A percentile compares a stretch with the other conserved stretches of the same genome.
Evolutionary conservation across 345 rosid genomes (phyloP).

Genomic region (Linum lewisii): DNA sequence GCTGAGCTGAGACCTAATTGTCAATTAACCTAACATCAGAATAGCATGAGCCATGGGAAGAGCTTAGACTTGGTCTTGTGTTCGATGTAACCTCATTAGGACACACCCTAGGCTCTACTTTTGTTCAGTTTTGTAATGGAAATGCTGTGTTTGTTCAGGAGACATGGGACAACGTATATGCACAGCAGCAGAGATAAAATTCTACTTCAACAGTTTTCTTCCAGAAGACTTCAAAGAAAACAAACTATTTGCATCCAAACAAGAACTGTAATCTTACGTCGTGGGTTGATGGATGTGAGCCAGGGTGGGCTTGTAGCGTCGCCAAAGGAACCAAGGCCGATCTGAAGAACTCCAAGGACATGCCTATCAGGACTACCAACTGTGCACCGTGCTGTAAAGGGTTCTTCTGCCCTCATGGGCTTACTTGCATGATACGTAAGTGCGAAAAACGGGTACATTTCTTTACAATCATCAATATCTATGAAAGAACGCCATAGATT

Average conservation of each 20-base stretch:
- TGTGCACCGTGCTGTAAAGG: constrained; percentile 81
- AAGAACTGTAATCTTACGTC: constrained; percentile 79
- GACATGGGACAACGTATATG: constrained; percentile 63
- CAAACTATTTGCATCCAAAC: constrained; percentile 62
- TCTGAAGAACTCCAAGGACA: constrained; percentile 40
- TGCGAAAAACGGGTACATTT: neutral
- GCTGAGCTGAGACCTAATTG: too few relatives aligned
- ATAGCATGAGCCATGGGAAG: too few relatives aligned
- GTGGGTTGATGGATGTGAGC: constrained; percentile 94
- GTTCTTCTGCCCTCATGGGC: constrained; percentile 95
- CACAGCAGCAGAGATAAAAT: constrained; percentile 83
- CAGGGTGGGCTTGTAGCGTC: constrained; percentile 94
- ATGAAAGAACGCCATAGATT: too few relatives aligned
- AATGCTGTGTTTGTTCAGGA: constrained; percentile 33
- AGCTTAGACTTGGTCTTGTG: too few relatives aligned
- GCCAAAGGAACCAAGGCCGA: constrained; percentile 34
- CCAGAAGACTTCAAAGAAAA: constrained; percentile 25
- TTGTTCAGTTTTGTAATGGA: neutral
- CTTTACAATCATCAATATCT: neutral
- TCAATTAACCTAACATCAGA: too few relatives aligned
- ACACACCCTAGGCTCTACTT: too few relatives aligned
- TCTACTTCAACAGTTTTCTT: constrained; percentile 63
- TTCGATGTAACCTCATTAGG: too few relatives aligned
- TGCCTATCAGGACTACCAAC: constrained; percentile 42
- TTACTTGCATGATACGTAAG: constrained; percentile 99